Conservation (phyloP, 2,329 filamentous ascomycete genomes). For the Xylaria polymorpha region DNA sequence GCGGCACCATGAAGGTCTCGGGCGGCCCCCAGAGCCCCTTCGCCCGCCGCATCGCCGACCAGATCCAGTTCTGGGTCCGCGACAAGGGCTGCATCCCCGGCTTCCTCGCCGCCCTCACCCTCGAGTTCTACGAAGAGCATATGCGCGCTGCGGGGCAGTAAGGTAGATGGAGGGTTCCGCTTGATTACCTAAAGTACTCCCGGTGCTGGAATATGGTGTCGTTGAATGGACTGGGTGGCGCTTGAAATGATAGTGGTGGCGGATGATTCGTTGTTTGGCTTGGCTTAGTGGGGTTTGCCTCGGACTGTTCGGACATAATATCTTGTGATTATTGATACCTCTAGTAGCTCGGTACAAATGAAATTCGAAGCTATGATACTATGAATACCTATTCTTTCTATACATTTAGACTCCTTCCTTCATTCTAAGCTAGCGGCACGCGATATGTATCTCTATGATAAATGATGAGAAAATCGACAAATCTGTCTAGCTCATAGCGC, state of each 20-base stretch:
- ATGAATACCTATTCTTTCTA: neutral
- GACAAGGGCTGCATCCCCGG: slow-evolving; percentile 94
- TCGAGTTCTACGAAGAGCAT: slow-evolving; percentile 90
- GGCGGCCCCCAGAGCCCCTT: slow-evolving; percentile 90
- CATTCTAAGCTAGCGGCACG: neutral
- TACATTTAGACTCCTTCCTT: neutral
- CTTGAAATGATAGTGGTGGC: neutral
- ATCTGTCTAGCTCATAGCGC: too few species aligned
- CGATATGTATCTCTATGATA: neutral
- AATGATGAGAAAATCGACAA: too few species aligned
- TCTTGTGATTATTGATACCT: slow-evolving; percentile 7
- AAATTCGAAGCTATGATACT: neutral
- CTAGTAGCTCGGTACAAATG: neutral
- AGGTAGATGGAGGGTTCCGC: neutral
- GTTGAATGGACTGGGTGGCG: neutral
- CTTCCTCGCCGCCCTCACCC: slow-evolving; percentile 87
- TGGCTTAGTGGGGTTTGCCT: neutral
- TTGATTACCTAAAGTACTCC: too few species aligned
- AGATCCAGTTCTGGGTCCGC: slow-evolving; percentile 96
- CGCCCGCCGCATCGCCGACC: slow-evolving; percentile 82
- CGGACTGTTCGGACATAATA: neutral
- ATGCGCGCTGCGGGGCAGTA: slow-evolving; percentile 42
- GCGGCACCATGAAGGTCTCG: slow-evolving; percentile 97
- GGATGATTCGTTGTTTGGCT: neutral
- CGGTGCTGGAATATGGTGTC: neutral